Percentiles rank a stretch among this genome's conserved stretches.
Evolutionary conservation across 2,329 filamentous ascomycete genomes (phyloP).

Genomic region (Sporothrix brunneoviolacea): DNA sequence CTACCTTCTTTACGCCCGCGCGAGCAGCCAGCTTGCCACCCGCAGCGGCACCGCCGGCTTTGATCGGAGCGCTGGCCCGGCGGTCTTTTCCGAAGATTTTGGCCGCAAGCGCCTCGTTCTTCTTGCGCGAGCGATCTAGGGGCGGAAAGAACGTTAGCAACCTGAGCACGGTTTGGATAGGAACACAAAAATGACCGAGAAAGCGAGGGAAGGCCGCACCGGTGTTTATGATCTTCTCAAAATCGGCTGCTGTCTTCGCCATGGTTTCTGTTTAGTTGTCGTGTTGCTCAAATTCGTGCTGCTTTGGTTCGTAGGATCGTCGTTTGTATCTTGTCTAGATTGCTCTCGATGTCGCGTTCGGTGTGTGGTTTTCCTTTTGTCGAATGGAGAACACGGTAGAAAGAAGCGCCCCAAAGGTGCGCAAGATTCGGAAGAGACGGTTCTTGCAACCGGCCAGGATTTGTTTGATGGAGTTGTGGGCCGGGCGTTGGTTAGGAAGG

Average conservation of each 20-base stretch:
- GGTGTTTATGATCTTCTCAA: constrained; percentile 49
- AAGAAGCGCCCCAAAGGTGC: too few species aligned
- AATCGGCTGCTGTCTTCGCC: constrained; percentile 38
- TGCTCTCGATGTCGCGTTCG: too few species aligned
- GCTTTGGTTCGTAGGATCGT: too few species aligned
- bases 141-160: neutral
- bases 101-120: constrained; percentile 64
- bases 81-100: constrained; percentile 62
- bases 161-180: neutral
- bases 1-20: constrained; percentile 66
- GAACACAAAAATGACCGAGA: neutral
- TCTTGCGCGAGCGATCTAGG: constrained; percentile 60
- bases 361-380: neutral
- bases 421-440: too few species aligned
- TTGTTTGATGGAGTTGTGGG: too few species aligned
- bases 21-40: constrained; percentile 59
- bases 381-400: neutral
- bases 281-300: neutral
- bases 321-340: too few species aligned
- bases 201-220: constrained; percentile 31
- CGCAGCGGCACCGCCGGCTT: constrained; percentile 30
- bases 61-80: constrained; percentile 43
- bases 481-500: neutral
- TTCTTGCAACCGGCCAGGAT: too few species aligned
- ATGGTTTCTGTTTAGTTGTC: constrained; percentile 3